phyloP scores from a whole-genome alignment of 495 filamentous ascomycete genomes.

The Margaritispora aquatica region DNA sequence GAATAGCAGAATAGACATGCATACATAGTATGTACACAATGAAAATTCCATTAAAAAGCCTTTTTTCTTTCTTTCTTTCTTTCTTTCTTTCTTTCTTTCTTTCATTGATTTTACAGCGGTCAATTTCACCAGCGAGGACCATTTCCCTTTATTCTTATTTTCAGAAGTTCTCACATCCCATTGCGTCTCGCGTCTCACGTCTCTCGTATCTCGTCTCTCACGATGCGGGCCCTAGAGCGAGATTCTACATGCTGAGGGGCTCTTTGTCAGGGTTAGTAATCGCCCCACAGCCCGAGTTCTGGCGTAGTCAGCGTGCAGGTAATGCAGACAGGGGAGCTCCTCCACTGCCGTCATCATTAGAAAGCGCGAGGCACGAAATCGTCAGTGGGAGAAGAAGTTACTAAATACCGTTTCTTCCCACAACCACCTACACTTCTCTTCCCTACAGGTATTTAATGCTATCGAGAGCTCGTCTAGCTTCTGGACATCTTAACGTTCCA shows the following conservation, averaged over 20 bases:
- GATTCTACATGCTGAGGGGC: too few species aligned
- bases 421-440: not conserved
- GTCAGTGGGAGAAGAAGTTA: not conserved
- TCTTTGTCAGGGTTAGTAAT: conserved; percentile 8
- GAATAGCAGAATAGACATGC: conserved; percentile 9
- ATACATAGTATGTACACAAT: too few species aligned
- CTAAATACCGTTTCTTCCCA: not conserved
- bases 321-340: not conserved
- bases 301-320: conserved; percentile 1
- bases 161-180: not conserved
- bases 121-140: too few species aligned
- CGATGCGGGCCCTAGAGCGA: too few species aligned
- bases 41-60: too few species aligned
- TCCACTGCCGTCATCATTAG: conserved; percentile 16
- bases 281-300: not conserved
- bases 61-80: too few species aligned
- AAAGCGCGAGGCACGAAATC: conserved; percentile 10
- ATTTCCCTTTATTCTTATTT: not conserved
- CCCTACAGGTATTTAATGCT: conserved; percentile 16
- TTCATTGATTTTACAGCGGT: too few species aligned
- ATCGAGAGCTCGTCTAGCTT: not conserved
- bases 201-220: not conserved
- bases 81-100: too few species aligned
- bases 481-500: not conserved
- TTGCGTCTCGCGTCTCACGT: not conserved